phyloP scores from a whole-genome alignment of 441 rosid species.

The Gossypium schwendimanii region DNA sequence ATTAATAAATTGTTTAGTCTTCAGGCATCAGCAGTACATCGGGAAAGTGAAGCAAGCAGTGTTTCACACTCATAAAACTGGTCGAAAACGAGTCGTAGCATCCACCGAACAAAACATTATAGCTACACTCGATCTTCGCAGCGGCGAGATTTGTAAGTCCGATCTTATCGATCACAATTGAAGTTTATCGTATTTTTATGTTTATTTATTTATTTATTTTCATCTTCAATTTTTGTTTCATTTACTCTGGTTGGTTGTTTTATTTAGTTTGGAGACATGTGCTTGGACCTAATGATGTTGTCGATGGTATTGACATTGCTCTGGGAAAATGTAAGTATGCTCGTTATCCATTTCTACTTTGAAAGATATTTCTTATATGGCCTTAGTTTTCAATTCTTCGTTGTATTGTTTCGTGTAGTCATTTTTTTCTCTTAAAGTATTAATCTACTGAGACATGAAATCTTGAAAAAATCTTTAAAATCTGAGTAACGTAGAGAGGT shows the following conservation, averaged over 20 bases:
- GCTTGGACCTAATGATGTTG: constrained; percentile 59
- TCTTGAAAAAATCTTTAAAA: background rate
- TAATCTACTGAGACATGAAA: background rate
- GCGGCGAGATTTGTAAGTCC: constrained; percentile 76
- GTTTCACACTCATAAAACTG: constrained; percentile 91
- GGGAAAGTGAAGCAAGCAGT: constrained; percentile 95
- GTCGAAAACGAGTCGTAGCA: constrained; percentile 83
- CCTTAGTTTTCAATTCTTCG: background rate
- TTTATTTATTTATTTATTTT: background rate
- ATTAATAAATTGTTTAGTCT: background rate
- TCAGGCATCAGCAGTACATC: constrained; percentile 82
- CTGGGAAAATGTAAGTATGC: constrained; percentile 68
- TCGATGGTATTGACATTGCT: constrained; percentile 73
- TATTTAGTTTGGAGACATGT: constrained; percentile 93
- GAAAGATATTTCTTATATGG: background rate
- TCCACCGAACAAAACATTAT: constrained; percentile 88
- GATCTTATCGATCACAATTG: background rate
- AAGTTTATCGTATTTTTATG: background rate
- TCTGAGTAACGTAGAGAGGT: background rate
- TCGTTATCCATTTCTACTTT: background rate
- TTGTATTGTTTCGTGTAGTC: background rate
- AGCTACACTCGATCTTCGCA: constrained; percentile 93
- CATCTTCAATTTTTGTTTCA: background rate
- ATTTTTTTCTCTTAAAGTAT: background rate
- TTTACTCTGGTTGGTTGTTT: constrained; percentile 5